Conservation (phyloP, 257 asterid genomes). For the Oldenlandia corymbosa region DNA sequence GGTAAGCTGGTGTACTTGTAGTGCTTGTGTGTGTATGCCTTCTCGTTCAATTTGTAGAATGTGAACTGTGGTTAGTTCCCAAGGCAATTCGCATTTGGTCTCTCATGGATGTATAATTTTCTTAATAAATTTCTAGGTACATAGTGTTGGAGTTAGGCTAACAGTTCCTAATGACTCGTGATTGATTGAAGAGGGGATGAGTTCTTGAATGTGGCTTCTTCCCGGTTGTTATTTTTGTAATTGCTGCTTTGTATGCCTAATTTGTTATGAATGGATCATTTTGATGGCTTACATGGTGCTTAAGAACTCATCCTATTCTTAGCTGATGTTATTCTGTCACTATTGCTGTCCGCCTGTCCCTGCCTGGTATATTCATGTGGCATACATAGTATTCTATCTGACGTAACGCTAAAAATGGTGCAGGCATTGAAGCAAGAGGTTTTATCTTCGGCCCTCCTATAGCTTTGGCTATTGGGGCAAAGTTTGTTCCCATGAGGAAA, state of each 20-base stretch:
- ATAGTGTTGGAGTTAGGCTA: no score
- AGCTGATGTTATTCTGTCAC: no score
- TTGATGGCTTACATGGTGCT: not conserved
- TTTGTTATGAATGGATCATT: not conserved
- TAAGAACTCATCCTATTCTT: not conserved
- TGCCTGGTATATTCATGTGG: not conserved
- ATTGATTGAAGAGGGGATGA: no score
- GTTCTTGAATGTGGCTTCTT: not conserved
- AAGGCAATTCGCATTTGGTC: no score
- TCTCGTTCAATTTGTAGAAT: no score
- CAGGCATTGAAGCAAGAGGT: conserved; percentile 96
- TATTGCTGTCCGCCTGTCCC: not conserved
- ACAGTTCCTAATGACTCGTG: no score
- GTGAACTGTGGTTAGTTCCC: no score
- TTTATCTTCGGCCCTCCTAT: conserved; percentile 96
- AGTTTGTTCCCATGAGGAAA: conserved; percentile 89
- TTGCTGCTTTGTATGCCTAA: not conserved
- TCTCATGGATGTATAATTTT: no score
- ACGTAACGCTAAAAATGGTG: conserved; percentile 12
- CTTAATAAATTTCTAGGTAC: no score
- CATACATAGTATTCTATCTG: not conserved
- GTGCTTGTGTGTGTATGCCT: not conserved
- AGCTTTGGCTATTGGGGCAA: conserved; percentile 92
- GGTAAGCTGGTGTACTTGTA: no score
- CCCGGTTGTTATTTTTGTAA: not conserved